Conservation (phyloP, 2,329 filamentous ascomycete species). For the Hymenoscyphus occultus region DNA sequence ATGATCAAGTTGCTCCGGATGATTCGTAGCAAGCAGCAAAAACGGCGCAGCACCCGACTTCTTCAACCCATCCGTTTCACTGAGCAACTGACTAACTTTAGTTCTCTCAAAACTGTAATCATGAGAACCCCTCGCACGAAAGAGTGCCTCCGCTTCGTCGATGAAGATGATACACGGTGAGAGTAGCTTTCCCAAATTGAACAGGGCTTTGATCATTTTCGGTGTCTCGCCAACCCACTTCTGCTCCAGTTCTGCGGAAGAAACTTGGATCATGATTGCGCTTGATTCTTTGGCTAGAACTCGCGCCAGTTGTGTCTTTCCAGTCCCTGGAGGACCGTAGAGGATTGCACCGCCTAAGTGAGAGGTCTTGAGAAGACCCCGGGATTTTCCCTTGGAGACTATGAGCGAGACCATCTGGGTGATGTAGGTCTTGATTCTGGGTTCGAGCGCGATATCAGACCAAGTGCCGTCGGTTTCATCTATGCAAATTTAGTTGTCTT, state of each 20-base stretch:
- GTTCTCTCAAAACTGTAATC: constrained; percentile 73
- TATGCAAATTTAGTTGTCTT: neutral
- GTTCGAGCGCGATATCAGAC: neutral
- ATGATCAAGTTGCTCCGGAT: constrained; percentile 88
- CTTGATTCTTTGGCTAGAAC: constrained; percentile 63
- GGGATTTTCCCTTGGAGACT: neutral
- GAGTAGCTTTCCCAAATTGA: constrained; percentile 81
- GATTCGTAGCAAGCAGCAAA: constrained; percentile 94
- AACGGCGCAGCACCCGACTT: constrained; percentile 79
- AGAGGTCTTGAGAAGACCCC: constrained; percentile 11
- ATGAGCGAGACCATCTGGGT: neutral
- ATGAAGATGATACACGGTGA: constrained; percentile 90
- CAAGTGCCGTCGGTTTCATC: neutral
- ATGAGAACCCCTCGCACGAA: constrained; percentile 65
- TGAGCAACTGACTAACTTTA: constrained; percentile 89
- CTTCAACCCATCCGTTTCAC: constrained; percentile 87
- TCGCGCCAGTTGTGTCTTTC: constrained; percentile 65
- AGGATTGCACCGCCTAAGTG: constrained; percentile 48
- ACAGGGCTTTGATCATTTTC: constrained; percentile 88
- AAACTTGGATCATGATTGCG: constrained; percentile 76
- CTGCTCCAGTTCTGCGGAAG: constrained; percentile 83
- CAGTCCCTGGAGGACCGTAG: constrained; percentile 79
- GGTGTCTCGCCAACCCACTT: constrained; percentile 93
- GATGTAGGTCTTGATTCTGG: neutral
- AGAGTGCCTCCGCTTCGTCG: constrained; percentile 88